A percentile compares a stretch with the other conserved stretches of the same genome.
These are phyloP conservation scores for Paramecium tetraurelia DNA, from an alignment of 73 alveolate genomes.

Conservation along the genomic window DNA sequence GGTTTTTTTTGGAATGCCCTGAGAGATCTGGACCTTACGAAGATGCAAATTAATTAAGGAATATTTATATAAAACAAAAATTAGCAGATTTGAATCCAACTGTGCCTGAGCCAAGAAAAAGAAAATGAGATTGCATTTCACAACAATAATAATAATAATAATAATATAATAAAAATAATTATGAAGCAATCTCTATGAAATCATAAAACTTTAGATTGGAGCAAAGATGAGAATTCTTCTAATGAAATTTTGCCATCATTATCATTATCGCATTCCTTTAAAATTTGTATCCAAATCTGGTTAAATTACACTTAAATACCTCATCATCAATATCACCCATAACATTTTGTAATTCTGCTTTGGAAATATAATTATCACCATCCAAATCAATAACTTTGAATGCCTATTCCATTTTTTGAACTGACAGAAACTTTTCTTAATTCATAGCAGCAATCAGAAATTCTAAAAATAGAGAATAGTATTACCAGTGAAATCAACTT, in stretches of 20 bases:
- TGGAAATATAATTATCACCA: conserved; percentile 62
- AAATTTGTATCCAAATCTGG: conserved; percentile 48
- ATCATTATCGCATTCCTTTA: conserved; percentile 61
- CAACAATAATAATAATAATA: neutral
- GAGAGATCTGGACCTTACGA: conserved; percentile 57
- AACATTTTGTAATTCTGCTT: conserved; percentile 45
- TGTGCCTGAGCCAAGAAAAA: conserved; percentile 6
- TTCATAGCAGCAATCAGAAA: conserved; percentile 64
- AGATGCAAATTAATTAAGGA: conserved; percentile 44
- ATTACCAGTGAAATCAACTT: conserved; percentile 66
- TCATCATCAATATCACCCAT: conserved; percentile 64
- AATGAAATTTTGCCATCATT: conserved; percentile 60
- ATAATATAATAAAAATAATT: neutral
- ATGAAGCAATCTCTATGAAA: neutral
- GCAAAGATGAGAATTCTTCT: conserved; percentile 46
- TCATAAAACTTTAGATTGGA: conserved; percentile 51
- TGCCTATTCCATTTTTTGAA: conserved; percentile 57
- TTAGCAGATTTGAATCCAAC: conserved; percentile 14
- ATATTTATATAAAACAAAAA: conserved; percentile 51
- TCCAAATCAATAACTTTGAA: conserved; percentile 65
- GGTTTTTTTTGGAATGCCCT: conserved; percentile 67
- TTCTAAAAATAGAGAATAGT: neutral
- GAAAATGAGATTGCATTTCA: neutral
- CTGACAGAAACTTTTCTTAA: conserved; percentile 56
- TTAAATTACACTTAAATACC: neutral